phyloP scores from a whole-genome alignment of 345 rosid genomes.

The Pistacia atlantica region DNA sequence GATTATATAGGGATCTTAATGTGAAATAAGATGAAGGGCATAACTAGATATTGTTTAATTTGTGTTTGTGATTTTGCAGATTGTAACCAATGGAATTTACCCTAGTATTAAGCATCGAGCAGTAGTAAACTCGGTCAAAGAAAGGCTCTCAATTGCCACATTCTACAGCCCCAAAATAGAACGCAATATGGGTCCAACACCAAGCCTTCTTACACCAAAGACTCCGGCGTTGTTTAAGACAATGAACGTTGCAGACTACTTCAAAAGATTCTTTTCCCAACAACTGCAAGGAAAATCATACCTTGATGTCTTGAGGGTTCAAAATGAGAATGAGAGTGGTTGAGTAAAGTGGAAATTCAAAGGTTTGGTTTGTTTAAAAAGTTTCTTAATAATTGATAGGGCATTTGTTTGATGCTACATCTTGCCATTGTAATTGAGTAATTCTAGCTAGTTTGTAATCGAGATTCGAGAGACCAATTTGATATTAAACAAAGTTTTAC shows the following conservation, averaged over 20 bases:
- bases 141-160: conserved; percentile 15
- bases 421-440: no score
- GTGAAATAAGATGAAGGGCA: no score
- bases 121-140: conserved; percentile 19
- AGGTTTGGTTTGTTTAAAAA: no score
- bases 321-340: background rate
- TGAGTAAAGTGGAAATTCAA: background rate
- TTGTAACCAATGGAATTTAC: conserved; percentile 29
- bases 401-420: no score
- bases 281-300: conserved; percentile 23
- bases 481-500: no score
- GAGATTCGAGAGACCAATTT: no score
- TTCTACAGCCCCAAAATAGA: background rate
- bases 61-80: conserved; percentile 7
- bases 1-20: no score
- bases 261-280: conserved; percentile 11
- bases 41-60: background rate
- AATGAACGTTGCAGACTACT: conserved; percentile 10
- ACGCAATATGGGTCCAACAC: background rate
- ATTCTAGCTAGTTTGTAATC: no score
- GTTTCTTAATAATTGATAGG: no score
- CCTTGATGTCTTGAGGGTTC: conserved; percentile 27
- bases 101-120: conserved; percentile 29
- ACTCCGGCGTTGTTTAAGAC: conserved; percentile 20
- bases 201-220: conserved; percentile 7